phyloP scores from a whole-genome alignment of 1,139 yeast species.

The Debaryomyces coudertii region DNA sequence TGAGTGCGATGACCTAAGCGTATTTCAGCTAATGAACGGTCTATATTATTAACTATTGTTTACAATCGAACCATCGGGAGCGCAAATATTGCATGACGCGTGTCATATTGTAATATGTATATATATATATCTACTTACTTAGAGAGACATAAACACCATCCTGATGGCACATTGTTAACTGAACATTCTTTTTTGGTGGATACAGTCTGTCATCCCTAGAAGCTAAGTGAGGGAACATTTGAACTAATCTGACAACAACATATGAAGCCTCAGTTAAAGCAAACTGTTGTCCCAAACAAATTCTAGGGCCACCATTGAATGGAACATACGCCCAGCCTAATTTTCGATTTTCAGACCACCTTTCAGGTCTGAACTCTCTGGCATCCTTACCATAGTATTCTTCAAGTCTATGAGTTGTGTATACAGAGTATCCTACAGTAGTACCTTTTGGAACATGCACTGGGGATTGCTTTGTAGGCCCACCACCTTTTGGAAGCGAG shows the following conservation, averaged over 20 bases:
- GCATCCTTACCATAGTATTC: conserved; percentile 54
- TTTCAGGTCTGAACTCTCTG: conserved; percentile 49
- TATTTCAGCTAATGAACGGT: conserved; percentile 1
- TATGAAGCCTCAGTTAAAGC: conserved; percentile 61
- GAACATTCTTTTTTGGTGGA: conserved; percentile 29
- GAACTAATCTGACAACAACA: conserved; percentile 47
- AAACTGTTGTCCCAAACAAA: conserved; percentile 64
- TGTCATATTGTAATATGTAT: background rate
- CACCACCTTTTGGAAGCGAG: conserved; percentile 57
- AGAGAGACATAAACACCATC: conserved; percentile 20
- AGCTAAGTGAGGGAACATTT: conserved; percentile 38
- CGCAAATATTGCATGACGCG: background rate
- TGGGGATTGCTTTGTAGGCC: conserved; percentile 45
- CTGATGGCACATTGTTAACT: conserved; percentile 32
- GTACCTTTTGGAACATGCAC: conserved; percentile 51
- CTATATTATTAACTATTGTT: background rate
- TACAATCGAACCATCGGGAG: background rate
- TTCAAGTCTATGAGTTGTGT: conserved; percentile 48
- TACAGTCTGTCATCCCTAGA: conserved; percentile 24
- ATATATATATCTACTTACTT: conserved; percentile 2
- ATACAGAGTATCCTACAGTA: conserved; percentile 46
- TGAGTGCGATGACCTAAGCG: conserved; percentile 4
- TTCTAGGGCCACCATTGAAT: conserved; percentile 66
- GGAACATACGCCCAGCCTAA: conserved; percentile 59
- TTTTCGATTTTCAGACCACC: conserved; percentile 45